Conservation (phyloP, 768 basidiomycete genomes). For the Leccinum rimulosum region DNA sequence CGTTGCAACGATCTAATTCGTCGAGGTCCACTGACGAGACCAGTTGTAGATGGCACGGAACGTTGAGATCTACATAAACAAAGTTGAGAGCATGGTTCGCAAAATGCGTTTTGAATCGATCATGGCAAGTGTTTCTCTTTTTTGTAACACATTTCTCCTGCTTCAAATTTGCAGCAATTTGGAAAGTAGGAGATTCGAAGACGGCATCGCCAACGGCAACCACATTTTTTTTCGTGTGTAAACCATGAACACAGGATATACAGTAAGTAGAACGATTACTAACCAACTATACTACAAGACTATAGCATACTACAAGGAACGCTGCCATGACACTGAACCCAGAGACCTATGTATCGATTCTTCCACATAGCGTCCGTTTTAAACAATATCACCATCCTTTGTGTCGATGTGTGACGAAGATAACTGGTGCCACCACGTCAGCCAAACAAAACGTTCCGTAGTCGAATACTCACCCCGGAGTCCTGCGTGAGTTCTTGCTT, state of each 20-base stretch:
- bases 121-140: background rate
- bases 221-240: background rate
- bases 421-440: constrained; percentile 1
- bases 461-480: constrained; percentile 21
- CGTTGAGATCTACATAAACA: too few species aligned
- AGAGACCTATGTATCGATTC: background rate
- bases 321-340: background rate
- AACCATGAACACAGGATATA: background rate
- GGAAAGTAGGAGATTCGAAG: background rate
- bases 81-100: background rate
- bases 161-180: background rate
- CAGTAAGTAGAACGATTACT: background rate
- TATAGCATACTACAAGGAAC: background rate
- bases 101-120: background rate
- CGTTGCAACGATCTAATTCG: background rate
- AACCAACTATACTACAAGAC: background rate
- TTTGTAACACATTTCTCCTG: background rate
- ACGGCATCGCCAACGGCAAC: background rate
- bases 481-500: constrained; percentile 52
- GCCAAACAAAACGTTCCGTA: background rate
- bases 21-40: background rate
- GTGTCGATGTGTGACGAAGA: constrained; percentile 2
- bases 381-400: constrained; percentile 12
- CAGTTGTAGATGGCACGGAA: too few species aligned
- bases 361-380: background rate